These are phyloP conservation scores for Talaromyces sp. DNA, from an alignment of 2,329 filamentous ascomycete genomes.

Conservation along the genomic window DNA sequence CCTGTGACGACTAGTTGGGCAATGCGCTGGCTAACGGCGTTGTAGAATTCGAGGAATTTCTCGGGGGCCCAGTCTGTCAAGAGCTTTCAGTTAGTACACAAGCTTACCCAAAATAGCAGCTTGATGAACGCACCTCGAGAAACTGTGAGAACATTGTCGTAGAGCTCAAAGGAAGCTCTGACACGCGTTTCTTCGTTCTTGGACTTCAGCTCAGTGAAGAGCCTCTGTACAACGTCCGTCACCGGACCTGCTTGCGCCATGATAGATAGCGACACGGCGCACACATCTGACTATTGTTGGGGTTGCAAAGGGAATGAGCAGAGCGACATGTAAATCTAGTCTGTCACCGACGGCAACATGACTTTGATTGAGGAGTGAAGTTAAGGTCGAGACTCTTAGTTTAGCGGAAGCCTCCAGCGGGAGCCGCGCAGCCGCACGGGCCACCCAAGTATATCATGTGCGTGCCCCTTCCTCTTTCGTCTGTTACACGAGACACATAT, in stretches of 20 bases:
- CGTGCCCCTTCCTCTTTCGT: not conserved
- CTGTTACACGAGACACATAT: not conserved
- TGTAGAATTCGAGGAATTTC: conserved; percentile 70
- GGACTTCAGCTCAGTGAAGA: conserved; percentile 57
- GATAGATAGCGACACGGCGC: conserved; percentile 30
- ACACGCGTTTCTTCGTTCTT: conserved; percentile 52
- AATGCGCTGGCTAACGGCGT: conserved; percentile 63
- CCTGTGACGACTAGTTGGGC: conserved; percentile 76
- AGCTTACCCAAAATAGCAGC: conserved; percentile 4
- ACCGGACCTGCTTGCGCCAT: conserved; percentile 49
- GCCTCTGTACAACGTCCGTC: conserved; percentile 52
- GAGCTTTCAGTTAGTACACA: not conserved
- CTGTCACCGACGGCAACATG: conserved; percentile 1
- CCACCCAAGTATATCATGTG: conserved; percentile 6
- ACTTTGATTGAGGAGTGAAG: not conserved
- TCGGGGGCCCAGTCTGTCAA: conserved; percentile 70
- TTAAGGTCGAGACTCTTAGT: not conserved
- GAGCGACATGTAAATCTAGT: not conserved
- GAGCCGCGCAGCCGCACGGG: conserved; percentile 6
- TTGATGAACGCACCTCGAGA: conserved; percentile 40
- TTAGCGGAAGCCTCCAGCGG: conserved; percentile 10
- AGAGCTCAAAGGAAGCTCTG: conserved; percentile 49
- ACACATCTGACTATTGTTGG: conserved; percentile 15
- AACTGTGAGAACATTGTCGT: conserved; percentile 45
- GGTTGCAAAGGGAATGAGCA: no score